Evolutionary conservation across 495 filamentous ascomycete species (phyloP).

Genomic region (Neurospora sp.): DNA sequence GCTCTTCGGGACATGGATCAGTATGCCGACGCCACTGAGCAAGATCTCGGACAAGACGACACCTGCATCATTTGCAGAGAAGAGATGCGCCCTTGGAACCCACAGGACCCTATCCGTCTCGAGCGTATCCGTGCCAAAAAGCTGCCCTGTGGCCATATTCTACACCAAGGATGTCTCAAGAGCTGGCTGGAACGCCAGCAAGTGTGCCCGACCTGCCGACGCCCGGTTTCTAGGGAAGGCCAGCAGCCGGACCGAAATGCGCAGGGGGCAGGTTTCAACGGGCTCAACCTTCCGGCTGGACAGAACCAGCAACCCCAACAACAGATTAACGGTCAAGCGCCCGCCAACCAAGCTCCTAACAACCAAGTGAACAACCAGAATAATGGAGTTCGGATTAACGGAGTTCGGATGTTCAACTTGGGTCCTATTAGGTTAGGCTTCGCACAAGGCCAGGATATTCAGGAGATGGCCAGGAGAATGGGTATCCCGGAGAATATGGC

Average conservation of each 20-base stretch:
- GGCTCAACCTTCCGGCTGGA: constrained; percentile 18
- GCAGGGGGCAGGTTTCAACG: constrained; percentile 21
- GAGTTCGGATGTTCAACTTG: constrained; percentile 48
- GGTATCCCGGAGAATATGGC: constrained; percentile 17
- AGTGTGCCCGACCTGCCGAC: constrained; percentile 88
- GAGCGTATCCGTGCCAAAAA: constrained; percentile 88
- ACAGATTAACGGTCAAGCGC: constrained; percentile 19
- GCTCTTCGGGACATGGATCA: constrained; percentile 84
- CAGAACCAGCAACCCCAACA: constrained; percentile 20
- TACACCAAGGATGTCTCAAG: constrained; percentile 87
- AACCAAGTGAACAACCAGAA: constrained; percentile 20
- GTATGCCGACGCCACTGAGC: constrained; percentile 84
- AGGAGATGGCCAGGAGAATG: constrained; percentile 34
- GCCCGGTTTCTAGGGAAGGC: constrained; percentile 53
- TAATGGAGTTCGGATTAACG: constrained; percentile 31
- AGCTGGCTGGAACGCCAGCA: constrained; percentile 99
- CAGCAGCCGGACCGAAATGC: constrained; percentile 16
- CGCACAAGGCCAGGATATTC: constrained; percentile 41
- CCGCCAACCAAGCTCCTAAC: constrained; percentile 12
- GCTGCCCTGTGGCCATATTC: constrained; percentile 88
- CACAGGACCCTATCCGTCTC: constrained; percentile 40
- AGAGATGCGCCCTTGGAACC: constrained; percentile 74
- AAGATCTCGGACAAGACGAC: constrained; percentile 76
- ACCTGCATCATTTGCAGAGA: constrained; percentile 98
- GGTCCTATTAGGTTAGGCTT: constrained; percentile 50